A percentile compares a stretch with the other conserved stretches of the same genome.
Conservation (phyloP, 495 filamentous ascomycete genomes). For the Neurospora hispaniola region DNA sequence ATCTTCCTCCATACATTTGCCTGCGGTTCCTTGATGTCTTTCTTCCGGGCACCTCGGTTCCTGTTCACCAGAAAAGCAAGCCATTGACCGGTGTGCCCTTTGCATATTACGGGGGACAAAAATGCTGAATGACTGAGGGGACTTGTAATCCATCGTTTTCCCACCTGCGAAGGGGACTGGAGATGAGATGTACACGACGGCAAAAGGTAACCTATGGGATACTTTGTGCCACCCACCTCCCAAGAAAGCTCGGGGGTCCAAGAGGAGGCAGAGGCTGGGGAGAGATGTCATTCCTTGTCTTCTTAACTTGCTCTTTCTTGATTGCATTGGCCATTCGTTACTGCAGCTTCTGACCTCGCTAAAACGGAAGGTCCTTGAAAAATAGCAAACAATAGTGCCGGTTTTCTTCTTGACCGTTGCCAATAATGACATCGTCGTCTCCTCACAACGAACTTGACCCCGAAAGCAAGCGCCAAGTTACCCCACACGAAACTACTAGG, state of each 20-base stretch:
- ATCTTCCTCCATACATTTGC: background rate
- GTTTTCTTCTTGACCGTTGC: background rate
- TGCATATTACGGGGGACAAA: background rate
- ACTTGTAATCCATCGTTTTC: background rate
- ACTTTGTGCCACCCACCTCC: background rate
- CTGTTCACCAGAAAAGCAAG: background rate
- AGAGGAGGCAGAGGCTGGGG: background rate
- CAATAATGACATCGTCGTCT: background rate
- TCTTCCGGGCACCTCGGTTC: background rate
- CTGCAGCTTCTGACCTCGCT: background rate
- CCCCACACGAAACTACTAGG: background rate
- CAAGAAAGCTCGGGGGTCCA: background rate
- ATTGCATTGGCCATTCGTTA: background rate
- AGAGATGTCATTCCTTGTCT: background rate
- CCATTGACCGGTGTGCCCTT: background rate
- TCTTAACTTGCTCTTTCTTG: background rate
- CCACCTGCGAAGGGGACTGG: background rate
- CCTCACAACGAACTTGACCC: background rate
- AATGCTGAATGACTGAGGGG: background rate
- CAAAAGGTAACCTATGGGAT: background rate
- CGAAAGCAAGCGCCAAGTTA: background rate
- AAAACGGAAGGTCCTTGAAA: background rate
- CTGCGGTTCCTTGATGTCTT: background rate
- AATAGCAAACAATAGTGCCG: background rate
- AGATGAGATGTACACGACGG: background rate